These are phyloP conservation scores for Puccinellia tenuiflora DNA, from an alignment of 176 grass and related monocot species.

Conservation along the genomic window DNA sequence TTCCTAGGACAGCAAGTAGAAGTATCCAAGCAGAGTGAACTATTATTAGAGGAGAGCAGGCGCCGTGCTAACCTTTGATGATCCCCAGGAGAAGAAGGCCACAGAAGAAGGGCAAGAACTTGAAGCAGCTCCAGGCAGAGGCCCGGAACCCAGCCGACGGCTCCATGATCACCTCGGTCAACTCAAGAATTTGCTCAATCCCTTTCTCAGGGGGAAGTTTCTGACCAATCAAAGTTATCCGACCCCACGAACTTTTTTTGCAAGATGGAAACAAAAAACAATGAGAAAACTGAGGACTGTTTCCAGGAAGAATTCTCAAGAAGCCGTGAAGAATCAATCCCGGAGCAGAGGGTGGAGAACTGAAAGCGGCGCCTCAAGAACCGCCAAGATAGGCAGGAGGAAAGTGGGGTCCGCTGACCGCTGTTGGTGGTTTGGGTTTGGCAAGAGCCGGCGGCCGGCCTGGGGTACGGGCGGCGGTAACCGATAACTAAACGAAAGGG, in stretches of 20 bases:
- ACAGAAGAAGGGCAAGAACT: constrained; percentile 77
- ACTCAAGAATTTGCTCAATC: background rate
- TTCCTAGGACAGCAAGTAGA: background rate
- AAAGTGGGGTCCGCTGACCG: background rate
- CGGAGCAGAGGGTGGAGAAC: background rate
- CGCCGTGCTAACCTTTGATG: constrained; percentile 62
- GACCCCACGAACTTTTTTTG: background rate
- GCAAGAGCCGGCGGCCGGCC: constrained; percentile 5
- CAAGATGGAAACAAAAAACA: background rate
- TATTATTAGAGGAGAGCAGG: background rate
- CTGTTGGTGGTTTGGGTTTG: background rate
- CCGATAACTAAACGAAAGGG: constrained; percentile 19
- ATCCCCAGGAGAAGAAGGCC: constrained; percentile 73
- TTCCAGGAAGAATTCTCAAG: background rate
- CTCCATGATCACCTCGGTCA: constrained; percentile 39
- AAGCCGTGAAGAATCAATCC: background rate
- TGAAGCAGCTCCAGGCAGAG: constrained; percentile 59
- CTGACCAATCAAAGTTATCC: background rate
- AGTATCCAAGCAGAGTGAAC: background rate
- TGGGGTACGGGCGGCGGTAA: constrained; percentile 12
- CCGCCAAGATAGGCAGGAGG: background rate
- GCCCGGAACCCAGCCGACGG: constrained; percentile 47
- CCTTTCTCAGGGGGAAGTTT: background rate
- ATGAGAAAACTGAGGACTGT: background rate
- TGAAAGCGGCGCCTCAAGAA: background rate